Evolutionary conservation across 495 filamentous ascomycete genomes (phyloP).

Genomic region (Xylaria venustula): DNA sequence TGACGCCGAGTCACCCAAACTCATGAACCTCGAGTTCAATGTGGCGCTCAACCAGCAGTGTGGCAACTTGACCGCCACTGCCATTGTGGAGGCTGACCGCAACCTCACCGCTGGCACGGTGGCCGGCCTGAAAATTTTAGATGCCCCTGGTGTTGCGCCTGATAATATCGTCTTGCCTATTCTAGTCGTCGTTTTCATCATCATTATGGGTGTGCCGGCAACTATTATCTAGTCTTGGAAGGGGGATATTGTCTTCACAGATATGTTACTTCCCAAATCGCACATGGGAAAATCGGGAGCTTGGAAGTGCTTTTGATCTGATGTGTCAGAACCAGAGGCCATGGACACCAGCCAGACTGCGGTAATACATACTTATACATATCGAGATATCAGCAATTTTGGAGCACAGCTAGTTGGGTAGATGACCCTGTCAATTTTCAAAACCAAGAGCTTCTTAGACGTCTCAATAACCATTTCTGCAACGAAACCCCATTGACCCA

Average conservation of each 20-base stretch:
- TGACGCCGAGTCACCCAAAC: slow-evolving; percentile 21
- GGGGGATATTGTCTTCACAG: background rate
- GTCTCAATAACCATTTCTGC: background rate
- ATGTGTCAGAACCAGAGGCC: background rate
- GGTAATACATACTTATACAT: too few relatives aligned
- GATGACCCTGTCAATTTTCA: too few relatives aligned
- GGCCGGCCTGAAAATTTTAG: slow-evolving; percentile 7
- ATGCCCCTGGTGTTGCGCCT: slow-evolving; percentile 7
- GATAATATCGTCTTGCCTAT: background rate
- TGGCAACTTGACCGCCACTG: slow-evolving; percentile 29
- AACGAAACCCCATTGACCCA: background rate
- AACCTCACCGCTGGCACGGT: slow-evolving; percentile 34
- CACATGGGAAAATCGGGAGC: background rate
- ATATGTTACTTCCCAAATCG: background rate
- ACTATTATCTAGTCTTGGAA: background rate
- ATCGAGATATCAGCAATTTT: background rate
- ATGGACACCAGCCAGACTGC: background rate
- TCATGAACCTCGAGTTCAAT: slow-evolving; percentile 26
- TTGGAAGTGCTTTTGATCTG: background rate
- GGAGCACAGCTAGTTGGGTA: too few relatives aligned
- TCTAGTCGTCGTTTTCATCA: background rate
- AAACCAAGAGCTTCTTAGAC: background rate
- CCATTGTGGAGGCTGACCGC: slow-evolving; percentile 23
- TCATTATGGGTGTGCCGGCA: slow-evolving; percentile 9
- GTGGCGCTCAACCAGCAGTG: slow-evolving; percentile 28